Evolutionary conservation across 441 rosid species (phyloP).

Genomic region (Sinapis alba): DNA sequence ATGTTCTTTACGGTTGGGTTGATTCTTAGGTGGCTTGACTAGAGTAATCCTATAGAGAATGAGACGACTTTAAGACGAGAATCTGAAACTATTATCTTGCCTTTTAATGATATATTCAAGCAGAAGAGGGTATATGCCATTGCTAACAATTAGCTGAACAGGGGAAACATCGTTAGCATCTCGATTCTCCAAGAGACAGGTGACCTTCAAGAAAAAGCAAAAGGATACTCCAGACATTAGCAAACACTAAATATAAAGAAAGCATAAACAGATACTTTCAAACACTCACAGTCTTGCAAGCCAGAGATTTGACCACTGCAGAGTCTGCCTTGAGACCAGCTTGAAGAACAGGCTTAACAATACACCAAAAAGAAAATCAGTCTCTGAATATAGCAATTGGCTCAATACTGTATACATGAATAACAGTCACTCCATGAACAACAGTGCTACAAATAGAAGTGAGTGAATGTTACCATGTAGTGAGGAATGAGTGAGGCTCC

Average conservation of each 20-base stretch:
- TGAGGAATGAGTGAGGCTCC: slow-evolving; percentile 82
- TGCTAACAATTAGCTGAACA: slow-evolving; percentile 52
- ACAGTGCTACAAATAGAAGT: neutral
- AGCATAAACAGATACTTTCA: neutral
- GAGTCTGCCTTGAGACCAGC: slow-evolving; percentile 75
- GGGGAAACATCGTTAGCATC: slow-evolving; percentile 46
- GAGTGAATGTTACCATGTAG: slow-evolving; percentile 54
- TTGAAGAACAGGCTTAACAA: slow-evolving; percentile 64
- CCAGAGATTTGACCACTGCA: slow-evolving; percentile 54
- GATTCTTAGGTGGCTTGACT: neutral
- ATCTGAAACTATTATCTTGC: slow-evolving; percentile 41
- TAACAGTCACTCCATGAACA: neutral
- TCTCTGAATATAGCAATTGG: slow-evolving; percentile 2
- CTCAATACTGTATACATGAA: neutral
- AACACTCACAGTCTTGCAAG: slow-evolving; percentile 77
- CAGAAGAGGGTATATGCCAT: slow-evolving; percentile 69
- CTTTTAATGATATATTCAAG: slow-evolving; percentile 70
- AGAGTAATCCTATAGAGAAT: neutral
- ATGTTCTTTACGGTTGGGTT: neutral
- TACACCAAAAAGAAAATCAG: slow-evolving; percentile 14
- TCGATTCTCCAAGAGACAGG: slow-evolving; percentile 58
- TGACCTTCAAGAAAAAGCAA: slow-evolving; percentile 47
- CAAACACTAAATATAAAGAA: neutral
- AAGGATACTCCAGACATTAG: slow-evolving; percentile 13
- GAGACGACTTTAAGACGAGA: neutral